Evolutionary conservation across 495 filamentous ascomycete genomes (phyloP), one percentile per base, ranked within the genome.

Genomic region (Penicillium manginii): DNA sequence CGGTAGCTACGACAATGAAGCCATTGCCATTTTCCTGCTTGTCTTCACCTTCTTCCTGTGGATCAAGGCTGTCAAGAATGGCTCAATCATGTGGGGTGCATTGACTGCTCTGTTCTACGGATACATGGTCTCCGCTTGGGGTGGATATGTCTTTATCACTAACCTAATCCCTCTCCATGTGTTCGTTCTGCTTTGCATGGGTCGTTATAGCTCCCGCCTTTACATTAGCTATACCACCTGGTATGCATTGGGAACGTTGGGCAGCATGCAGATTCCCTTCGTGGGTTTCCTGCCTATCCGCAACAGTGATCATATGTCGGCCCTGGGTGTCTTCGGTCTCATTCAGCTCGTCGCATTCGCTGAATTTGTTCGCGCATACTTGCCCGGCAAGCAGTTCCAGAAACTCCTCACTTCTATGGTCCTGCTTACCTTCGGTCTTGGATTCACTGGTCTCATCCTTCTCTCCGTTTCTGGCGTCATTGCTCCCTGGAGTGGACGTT

Each of bases 51-150:
- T 98, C 81, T 98, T 86, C 76, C 84, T 98, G 48, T 99, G 96
- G 96, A 96, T 99, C 77, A 98, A 97, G 81, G 90, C 94, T 2
- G 82, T 99, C 60, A 99, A 98, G 81, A 86, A 89, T 60, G 96
- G 96, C 26, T 97, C 93, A 17, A 89, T 92, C 54, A 90, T 96
- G 73, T 99, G 93, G 93, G 94, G 91, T 51, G 93, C 91, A 15
- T 80, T 97, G 59, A 93, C 93, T 59, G 96, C 96, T 35, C 78
- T 99, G 57, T 99, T 96, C 78, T 99, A 99, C 73, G 96, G 96
- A 57, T 99, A 99, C 83, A 99, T 99, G 96, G 96, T 99, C 39
- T 92, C 93, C 52, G 94, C 96, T 33, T 99, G 96, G 96, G 96
- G 96, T 80, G 96, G 96, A 71, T 99, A 99, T 74, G 96, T 97